phyloP scores from a whole-genome alignment of 2,329 filamentous ascomycete species.

The Penicillium decumbens region DNA sequence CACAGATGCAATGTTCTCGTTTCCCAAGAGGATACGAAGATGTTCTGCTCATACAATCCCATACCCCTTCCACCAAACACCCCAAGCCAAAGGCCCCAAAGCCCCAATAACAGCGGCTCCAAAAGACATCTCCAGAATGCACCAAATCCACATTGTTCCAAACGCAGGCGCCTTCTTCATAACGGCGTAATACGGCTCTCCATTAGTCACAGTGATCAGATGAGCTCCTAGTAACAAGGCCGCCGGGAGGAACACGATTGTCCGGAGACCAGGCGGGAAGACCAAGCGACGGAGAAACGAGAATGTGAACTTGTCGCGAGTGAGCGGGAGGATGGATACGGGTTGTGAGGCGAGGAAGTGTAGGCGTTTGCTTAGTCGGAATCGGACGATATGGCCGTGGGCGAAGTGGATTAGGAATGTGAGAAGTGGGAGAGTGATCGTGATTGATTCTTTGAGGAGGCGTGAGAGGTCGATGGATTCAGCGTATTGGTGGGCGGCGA shows the following conservation, averaged over 20 bases:
- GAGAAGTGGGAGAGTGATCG: constrained; percentile 41
- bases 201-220: constrained; percentile 76
- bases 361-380: constrained; percentile 14
- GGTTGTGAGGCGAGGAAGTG: constrained; percentile 9
- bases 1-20: background rate
- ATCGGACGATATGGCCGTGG: constrained; percentile 43
- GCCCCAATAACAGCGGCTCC: constrained; percentile 58
- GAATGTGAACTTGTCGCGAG: constrained; percentile 23
- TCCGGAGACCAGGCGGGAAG: constrained; percentile 33
- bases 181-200: constrained; percentile 73
- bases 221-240: constrained; percentile 61
- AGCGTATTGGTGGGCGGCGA: constrained; percentile 47
- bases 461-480: constrained; percentile 32
- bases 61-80: constrained; percentile 53
- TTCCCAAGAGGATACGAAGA: background rate
- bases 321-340: constrained; percentile 26
- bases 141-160: constrained; percentile 90
- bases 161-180: constrained; percentile 90
- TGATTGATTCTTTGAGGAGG: constrained; percentile 35
- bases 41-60: constrained; percentile 31
- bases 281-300: constrained; percentile 28
- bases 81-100: constrained; percentile 48
- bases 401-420: constrained; percentile 43
- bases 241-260: constrained; percentile 32
- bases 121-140: constrained; percentile 78